Percentiles rank a stretch among this genome's conserved stretches.
phyloP scores from a whole-genome alignment of 2,329 filamentous ascomycete genomes.

The Talaromyces funiculosus region DNA sequence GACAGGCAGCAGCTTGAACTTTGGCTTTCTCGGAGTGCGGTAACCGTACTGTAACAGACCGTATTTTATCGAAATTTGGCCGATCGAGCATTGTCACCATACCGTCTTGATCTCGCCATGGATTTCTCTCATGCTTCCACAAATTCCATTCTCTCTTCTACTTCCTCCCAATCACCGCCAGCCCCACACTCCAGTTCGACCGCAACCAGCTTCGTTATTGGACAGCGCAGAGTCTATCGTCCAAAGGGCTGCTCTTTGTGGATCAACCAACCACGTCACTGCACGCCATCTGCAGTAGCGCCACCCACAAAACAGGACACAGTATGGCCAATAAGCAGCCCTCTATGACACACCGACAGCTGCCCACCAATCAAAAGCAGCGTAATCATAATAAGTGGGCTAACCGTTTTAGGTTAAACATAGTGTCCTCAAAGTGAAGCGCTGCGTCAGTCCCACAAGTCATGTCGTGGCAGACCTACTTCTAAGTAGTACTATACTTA shows the following conservation, averaged over 20 bases:
- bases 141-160: neutral
- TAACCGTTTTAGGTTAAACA: neutral
- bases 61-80: neutral
- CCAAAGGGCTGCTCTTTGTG: neutral
- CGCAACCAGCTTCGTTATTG: neutral
- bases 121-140: constrained; percentile 2
- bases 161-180: neutral
- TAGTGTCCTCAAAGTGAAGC: neutral
- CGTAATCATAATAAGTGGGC: neutral
- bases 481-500: too few species aligned
- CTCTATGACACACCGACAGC: constrained; percentile 1
- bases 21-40: neutral
- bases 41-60: neutral
- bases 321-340: neutral
- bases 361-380: neutral
- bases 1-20: constrained; percentile 1
- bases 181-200: neutral
- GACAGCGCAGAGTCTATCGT: neutral
- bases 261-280: constrained; percentile 9
- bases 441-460: neutral
- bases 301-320: neutral
- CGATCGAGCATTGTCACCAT: neutral
- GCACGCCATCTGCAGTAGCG: neutral
- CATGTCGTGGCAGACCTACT: too few species aligned
- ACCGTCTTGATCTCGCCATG: neutral